Evolutionary conservation across 192 early-diverging fungal species (phyloP), one percentile per base, ranked within the genome.

Genomic region (Jimgerdemannia flammicorona): DNA sequence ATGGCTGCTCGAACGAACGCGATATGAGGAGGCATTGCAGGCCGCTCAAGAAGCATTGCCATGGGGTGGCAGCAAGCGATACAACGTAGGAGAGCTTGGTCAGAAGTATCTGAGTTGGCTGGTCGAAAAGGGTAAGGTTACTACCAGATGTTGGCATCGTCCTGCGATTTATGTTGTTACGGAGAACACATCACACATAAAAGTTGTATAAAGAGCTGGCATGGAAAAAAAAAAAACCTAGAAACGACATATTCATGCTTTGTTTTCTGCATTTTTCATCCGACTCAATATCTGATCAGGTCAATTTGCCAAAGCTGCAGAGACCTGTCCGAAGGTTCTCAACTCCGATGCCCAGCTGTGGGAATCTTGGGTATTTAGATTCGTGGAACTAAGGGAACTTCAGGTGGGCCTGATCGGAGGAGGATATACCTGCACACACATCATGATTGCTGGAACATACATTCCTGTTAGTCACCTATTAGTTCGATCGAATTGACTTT

Each of bases 341-440:
- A 83, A 89, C 1, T 74, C 77, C 3, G 87, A 96, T 77, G 75
- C 85, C 6, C 73, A 88, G 10, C 81, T 93, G 2, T 99, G 98
- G 98, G 96, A 98, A 75, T 77, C 89, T 29, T 97, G 96, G 97
- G 85, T 99, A 3, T 94, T 91, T 78, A 87, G 81, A n/a, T 98
- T 99, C 84, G 90, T 92, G 10, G 92, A 96, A 44, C 83, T 88
- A 54, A 80, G 90, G 10, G 86, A 96, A 69, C 82, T 99, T 64
- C 80, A 91, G 74, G 88, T 90, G 20, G 41, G 39, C 20, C 66
- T 40, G n/a, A 1, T 68, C 9, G 18, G 9, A 59, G 49, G 49
- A 59, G 14, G 14, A 59, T 59, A 6, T 59, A 59, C 8, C 49
- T 59, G 29, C 49, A 59, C 8, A 59, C 49, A 59, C 6, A 14